Evolutionary conservation across 371 early-diverging fungal genomes (phyloP).

Genomic region (Dinochytrium kinnereticum): DNA sequence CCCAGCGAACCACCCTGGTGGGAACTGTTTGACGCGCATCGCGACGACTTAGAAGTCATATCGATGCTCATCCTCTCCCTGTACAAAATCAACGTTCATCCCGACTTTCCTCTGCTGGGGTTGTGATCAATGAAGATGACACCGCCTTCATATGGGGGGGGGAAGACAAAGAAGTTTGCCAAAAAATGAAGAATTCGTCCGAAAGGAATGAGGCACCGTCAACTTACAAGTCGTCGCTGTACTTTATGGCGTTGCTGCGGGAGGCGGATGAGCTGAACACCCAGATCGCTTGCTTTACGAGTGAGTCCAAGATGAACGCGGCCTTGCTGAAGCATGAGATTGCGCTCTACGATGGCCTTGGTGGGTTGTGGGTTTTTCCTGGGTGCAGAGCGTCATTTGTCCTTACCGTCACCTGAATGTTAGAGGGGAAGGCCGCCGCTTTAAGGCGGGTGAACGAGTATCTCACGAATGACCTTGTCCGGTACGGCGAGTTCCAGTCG

Average conservation of each 20-base stretch:
- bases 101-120: too few relatives aligned
- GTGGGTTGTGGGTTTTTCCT: neutral
- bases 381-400: neutral
- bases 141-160: too few relatives aligned
- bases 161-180: too few relatives aligned
- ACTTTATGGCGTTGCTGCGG: neutral
- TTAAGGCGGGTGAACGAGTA: neutral
- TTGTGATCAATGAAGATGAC: too few relatives aligned
- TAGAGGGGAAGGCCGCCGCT: neutral
- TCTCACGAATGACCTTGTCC: neutral
- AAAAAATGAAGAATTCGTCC: too few relatives aligned
- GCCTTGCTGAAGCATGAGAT: neutral
- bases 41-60: constrained; percentile 60
- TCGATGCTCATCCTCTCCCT: neutral
- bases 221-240: neutral
- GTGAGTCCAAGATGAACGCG: neutral
- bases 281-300: neutral
- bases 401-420: neutral
- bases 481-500: neutral
- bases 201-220: too few relatives aligned
- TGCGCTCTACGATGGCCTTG: neutral
- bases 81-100: too few relatives aligned
- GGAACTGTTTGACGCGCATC: constrained; percentile 80
- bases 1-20: constrained; percentile 85
- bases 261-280: constrained; percentile 3